Conservation (phyloP, 495 filamentous ascomycete genomes). For the Physcia stellaris region DNA sequence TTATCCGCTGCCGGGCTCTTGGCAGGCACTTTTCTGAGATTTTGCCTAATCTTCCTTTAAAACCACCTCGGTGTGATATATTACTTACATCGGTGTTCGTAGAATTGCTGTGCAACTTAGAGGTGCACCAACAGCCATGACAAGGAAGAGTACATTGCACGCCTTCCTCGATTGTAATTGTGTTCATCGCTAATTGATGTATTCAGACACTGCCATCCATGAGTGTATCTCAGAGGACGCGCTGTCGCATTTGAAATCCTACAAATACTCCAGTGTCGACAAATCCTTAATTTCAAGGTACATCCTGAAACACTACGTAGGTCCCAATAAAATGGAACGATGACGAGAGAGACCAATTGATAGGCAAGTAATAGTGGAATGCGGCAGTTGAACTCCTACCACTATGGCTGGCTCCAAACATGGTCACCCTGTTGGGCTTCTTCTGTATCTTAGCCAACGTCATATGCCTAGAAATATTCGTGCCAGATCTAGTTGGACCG, state of each 20-base stretch:
- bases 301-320: conserved; percentile 88
- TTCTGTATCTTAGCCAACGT: conserved; percentile 86
- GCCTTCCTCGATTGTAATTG: no score
- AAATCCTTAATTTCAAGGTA: conserved; percentile 91
- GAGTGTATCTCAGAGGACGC: conserved; percentile 56
- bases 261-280: conserved; percentile 95
- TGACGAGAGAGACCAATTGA: conserved; percentile 2
- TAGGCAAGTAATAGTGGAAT: conserved; percentile 61
- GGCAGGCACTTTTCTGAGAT: no score
- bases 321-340: conserved; percentile 14
- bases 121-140: no score
- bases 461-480: conserved; percentile 58
- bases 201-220: conserved; percentile 30
- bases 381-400: conserved; percentile 85
- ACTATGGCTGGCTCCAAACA: conserved; percentile 92
- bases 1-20: no score
- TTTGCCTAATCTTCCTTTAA: no score
- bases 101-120: no score
- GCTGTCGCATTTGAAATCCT: conserved; percentile 73
- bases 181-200: not conserved
- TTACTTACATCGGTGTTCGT: no score
- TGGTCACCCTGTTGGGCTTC: conserved; percentile 93
- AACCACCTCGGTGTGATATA: no score
- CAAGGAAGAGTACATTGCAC: no score
- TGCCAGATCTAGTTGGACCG: conserved; percentile 88